Percentiles rank a stretch among this genome's conserved stretches.
phyloP scores from a whole-genome alignment of 371 early-diverging fungal genomes.

The Syncephalastrum monosporum region DNA sequence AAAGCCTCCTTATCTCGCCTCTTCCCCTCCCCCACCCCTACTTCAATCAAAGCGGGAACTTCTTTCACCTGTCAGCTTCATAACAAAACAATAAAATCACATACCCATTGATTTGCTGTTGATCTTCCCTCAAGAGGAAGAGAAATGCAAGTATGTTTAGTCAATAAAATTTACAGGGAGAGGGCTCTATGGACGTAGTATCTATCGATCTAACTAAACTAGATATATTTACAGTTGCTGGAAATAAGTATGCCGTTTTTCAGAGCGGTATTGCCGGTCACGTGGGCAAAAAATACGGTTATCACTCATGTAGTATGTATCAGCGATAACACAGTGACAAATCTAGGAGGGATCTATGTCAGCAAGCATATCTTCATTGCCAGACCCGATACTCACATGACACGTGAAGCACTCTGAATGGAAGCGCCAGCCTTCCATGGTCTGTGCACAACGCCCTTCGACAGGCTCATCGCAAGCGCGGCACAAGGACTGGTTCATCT shows the following conservation, averaged over 20 bases:
- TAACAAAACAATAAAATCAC: too few relatives aligned
- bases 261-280: constrained; percentile 49
- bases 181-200: too few relatives aligned
- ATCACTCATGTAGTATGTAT: constrained; percentile 69
- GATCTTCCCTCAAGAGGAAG: too few relatives aligned
- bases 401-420: constrained; percentile 30
- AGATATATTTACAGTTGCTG: constrained; percentile 8
- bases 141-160: too few relatives aligned
- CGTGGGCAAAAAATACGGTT: constrained; percentile 64
- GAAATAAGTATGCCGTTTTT: constrained; percentile 58
- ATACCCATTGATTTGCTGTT: too few relatives aligned
- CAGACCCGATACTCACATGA: constrained; percentile 2
- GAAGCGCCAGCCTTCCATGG: constrained; percentile 51
- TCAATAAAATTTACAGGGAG: too few relatives aligned
- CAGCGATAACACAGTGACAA: constrained; percentile 59
- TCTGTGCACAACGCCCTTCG: constrained; percentile 78
- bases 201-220: too few relatives aligned
- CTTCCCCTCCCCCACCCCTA: too few relatives aligned
- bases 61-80: too few relatives aligned
- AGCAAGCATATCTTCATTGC: not conserved
- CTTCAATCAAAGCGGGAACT: too few relatives aligned
- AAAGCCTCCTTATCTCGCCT: not conserved
- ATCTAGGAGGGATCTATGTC: constrained; percentile 2
- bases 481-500: constrained; percentile 75
- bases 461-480: constrained; percentile 70